Evolutionary conservation across 2,329 filamentous ascomycete genomes (phyloP).

Genomic region (Colletotrichum australisinense): DNA sequence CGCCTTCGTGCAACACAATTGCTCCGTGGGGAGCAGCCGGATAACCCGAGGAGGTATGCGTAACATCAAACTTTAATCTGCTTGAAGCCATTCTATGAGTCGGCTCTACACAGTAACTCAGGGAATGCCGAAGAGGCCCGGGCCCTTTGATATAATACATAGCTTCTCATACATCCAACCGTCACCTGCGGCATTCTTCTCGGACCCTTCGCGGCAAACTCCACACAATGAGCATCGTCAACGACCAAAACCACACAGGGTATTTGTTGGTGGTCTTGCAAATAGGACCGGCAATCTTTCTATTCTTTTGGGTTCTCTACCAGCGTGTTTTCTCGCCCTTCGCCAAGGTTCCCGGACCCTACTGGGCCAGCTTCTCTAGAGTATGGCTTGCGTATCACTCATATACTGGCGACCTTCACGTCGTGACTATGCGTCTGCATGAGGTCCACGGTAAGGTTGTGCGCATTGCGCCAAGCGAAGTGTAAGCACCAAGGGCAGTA

Average conservation of each 20-base stretch:
- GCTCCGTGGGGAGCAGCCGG: neutral
- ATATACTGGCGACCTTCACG: constrained; percentile 15
- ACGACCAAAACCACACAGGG: neutral
- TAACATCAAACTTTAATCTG: neutral
- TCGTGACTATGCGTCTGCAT: constrained; percentile 12
- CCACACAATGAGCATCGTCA: neutral
- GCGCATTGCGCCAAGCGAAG: constrained; percentile 9
- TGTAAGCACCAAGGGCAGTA: neutral
- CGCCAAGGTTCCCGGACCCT: constrained; percentile 2
- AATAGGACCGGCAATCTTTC: neutral
- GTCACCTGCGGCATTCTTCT: neutral
- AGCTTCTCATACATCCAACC: neutral
- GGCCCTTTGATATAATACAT: too few relatives aligned
- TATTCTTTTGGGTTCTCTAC: constrained; percentile 7
- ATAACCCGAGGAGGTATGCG: neutral
- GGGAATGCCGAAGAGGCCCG: neutral
- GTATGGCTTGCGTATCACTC: constrained; percentile 18
- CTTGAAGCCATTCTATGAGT: neutral
- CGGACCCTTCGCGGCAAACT: neutral
- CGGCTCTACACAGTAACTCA: neutral
- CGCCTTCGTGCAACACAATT: neutral
- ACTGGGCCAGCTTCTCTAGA: constrained; percentile 8
- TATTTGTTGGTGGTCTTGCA: neutral
- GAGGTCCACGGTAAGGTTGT: constrained; percentile 6
- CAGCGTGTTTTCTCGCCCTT: constrained; percentile 7